Percentiles rank a stretch among this genome's conserved stretches.
These are phyloP conservation scores for Ustilago shanxiensis DNA, from an alignment of 1,284 basidiomycete genomes.

Conservation along the genomic window DNA sequence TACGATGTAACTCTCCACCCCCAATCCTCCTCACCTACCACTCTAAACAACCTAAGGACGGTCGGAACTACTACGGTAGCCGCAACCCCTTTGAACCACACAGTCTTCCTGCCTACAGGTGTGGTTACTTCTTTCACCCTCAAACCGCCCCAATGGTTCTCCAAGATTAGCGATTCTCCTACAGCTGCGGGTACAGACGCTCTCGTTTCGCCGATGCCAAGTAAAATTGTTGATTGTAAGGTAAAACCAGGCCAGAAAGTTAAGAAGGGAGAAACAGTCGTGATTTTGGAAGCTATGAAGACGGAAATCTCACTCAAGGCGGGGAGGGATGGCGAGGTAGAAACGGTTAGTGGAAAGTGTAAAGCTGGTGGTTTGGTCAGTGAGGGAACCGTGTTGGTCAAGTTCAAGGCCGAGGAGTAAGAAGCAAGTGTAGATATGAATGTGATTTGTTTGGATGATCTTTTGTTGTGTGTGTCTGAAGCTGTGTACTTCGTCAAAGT, in stretches of 20 bases:
- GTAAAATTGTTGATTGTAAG: constrained; percentile 78
- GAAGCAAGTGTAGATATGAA: too few relatives aligned
- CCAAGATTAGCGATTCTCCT: constrained; percentile 12
- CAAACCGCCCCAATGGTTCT: constrained; percentile 25
- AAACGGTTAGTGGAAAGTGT: constrained; percentile 72
- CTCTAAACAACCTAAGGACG: constrained; percentile 75
- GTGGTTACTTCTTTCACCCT: constrained; percentile 14
- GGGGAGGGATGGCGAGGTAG: constrained; percentile 78
- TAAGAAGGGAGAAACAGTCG: constrained; percentile 82
- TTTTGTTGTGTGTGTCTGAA: too few relatives aligned
- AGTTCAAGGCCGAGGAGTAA: constrained; percentile 67
- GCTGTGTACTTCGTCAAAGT: too few relatives aligned
- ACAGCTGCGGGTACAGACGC: background rate
- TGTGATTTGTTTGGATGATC: too few relatives aligned
- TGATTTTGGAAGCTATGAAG: constrained; percentile 95
- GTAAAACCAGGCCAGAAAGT: constrained; percentile 82
- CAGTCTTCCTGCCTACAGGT: constrained; percentile 38
- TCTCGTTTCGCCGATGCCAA: constrained; percentile 43
- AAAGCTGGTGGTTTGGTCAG: constrained; percentile 89
- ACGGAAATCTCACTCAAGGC: constrained; percentile 80
- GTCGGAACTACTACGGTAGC: constrained; percentile 7
- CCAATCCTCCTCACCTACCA: background rate
- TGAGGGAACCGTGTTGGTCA: constrained; percentile 83
- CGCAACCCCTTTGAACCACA: constrained; percentile 7
- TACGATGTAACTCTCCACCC: too few relatives aligned